Conservation (phyloP, 176 grass and related monocot genomes). For the Carex littledalei region DNA sequence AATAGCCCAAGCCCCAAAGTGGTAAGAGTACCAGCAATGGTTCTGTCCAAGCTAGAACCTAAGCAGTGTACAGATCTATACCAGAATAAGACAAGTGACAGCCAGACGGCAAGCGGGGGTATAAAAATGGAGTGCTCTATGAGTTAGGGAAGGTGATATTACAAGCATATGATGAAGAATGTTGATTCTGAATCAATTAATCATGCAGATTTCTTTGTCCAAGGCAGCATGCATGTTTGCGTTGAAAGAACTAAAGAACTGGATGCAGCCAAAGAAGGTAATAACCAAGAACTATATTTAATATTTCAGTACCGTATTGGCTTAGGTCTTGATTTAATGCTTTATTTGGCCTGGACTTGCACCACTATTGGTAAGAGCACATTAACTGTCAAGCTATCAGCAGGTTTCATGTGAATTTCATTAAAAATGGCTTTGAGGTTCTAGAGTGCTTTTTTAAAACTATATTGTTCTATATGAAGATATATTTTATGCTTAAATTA, state of each 20-base stretch:
- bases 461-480: background rate
- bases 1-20: background rate
- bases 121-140: background rate
- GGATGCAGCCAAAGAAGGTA: constrained; percentile 58
- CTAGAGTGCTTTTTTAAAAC: background rate
- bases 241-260: constrained; percentile 52
- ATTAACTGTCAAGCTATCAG: background rate
- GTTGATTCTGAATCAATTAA: background rate
- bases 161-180: background rate
- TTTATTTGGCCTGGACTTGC: background rate
- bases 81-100: background rate
- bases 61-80: background rate
- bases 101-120: background rate
- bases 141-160: background rate
- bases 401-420: constrained; percentile 1
- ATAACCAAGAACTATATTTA: background rate
- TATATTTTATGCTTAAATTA: background rate
- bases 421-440: background rate
- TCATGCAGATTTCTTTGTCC: background rate
- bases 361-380: background rate
- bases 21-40: background rate
- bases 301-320: background rate
- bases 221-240: constrained; percentile 35
- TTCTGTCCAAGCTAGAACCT: background rate
- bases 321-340: background rate